Evolutionary conservation across 768 basidiomycete genomes (phyloP), one percentile per base, ranked within the genome.

Genomic region (Polyporus arcularius): DNA sequence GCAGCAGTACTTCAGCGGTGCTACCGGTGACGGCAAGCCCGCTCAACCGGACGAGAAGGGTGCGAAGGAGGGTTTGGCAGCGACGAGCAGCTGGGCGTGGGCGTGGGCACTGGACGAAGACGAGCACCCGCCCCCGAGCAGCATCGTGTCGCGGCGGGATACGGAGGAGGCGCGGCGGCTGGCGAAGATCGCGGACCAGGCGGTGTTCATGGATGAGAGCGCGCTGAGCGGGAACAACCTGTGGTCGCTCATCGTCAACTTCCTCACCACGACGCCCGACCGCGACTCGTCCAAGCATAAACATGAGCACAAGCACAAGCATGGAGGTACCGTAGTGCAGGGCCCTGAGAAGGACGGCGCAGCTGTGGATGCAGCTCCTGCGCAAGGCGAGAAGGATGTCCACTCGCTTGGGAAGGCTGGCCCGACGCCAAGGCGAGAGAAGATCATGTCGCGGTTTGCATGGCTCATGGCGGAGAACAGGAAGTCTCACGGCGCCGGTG

Each of bases 101-200:
- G 85, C 87, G 18, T 98, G 91, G 94, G 93, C 88, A 6, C 73
- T 94, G 58, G 88, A 92, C 62, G 85, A 79, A 15, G 77, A 84
- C 53, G 95, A 97, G 74, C 79, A 80, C 18, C 96, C 96, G 3
- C 96, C 96, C 4, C 91, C 96, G 3, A 92, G 89, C 67, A 95
- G 94, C 55, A 93, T 98, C 65, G 91, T 92, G 35, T 87, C 91
- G n/a, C 78, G 95, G 58, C 76, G 94, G 55, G 96, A 98, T 68
- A 96, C 93, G 5, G 78, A 79, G 41, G 92, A 94, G 75, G 92
- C 92, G 10, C 78, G 86, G 28, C 77, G 82, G 67, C 76, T 94
- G 42, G 90, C 89, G 28, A 82, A 80, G 53, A 80, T 92, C 39
- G 92, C 92, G 5, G 92, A 93, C 69, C 80, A 83, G 71, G 79